Evolutionary conservation across 2,329 filamentous ascomycete genomes (phyloP).

Genomic region (Alternaria longipes): DNA sequence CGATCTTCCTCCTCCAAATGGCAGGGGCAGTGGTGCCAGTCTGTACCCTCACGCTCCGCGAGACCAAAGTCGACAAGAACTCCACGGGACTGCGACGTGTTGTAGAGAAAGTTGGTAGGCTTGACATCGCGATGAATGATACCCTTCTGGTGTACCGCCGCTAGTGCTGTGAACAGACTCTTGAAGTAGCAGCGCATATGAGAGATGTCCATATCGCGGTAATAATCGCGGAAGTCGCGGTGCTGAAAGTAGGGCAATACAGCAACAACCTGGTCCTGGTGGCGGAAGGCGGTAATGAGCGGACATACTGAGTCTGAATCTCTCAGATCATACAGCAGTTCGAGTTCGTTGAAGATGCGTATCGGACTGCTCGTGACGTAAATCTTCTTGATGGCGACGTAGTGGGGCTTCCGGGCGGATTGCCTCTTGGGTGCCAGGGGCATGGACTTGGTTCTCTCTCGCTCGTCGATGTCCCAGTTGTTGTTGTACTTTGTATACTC

Average conservation of each 20-base stretch:
- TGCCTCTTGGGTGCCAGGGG: slow-evolving; percentile 70
- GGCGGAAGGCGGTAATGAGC: slow-evolving; percentile 94
- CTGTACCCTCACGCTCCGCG: slow-evolving; percentile 77
- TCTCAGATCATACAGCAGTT: slow-evolving; percentile 86
- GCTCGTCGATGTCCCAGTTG: slow-evolving; percentile 80
- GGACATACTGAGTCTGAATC: slow-evolving; percentile 88
- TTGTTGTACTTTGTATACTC: slow-evolving; percentile 85
- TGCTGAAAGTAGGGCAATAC: slow-evolving; percentile 96
- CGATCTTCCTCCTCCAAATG: slow-evolving; percentile 71
- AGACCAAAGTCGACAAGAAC: slow-evolving; percentile 99
- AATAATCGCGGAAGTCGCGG: slow-evolving; percentile 93
- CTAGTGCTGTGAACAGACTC: slow-evolving; percentile 85
- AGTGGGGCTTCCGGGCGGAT: slow-evolving; percentile 67
- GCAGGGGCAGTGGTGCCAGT: slow-evolving; percentile 84
- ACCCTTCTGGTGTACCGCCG: slow-evolving; percentile 80
- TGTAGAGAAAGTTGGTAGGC: slow-evolving; percentile 96
- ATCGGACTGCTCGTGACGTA: slow-evolving; percentile 96
- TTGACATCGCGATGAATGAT: slow-evolving; percentile 98
- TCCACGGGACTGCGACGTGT: slow-evolving; percentile 78
- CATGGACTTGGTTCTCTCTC: slow-evolving; percentile 71
- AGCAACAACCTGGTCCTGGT: slow-evolving; percentile 93
- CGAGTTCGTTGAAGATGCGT: slow-evolving; percentile 95
- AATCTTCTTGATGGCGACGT: slow-evolving; percentile 98
- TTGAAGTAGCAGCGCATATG: slow-evolving; percentile 92
- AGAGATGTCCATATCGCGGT: slow-evolving; percentile 83